A percentile compares a stretch with the other conserved stretches of the same genome.
phyloP scores from a whole-genome alignment of 768 basidiomycete genomes.

The Strobilomyces echinocephalus region DNA sequence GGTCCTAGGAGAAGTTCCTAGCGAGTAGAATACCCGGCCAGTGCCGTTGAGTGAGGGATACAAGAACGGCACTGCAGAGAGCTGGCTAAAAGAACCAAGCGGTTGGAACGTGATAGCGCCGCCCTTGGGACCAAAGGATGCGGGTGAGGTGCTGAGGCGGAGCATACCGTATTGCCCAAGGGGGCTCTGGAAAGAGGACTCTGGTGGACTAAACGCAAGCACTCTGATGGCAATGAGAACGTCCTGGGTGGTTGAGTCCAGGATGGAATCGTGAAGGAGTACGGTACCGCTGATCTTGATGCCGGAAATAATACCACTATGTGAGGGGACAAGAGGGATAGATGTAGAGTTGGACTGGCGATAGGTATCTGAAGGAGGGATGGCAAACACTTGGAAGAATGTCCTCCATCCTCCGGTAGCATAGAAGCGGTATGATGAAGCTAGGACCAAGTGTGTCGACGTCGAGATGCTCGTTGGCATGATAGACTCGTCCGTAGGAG shows the following conservation, averaged over 20 bases:
- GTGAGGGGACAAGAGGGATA: constrained; percentile 5
- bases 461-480: constrained; percentile 11
- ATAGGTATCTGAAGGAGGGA: constrained; percentile 2
- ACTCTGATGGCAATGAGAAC: constrained; percentile 7
- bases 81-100: not conserved
- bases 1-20: too few relatives aligned
- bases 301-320: constrained; percentile 5
- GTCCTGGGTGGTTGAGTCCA: constrained; percentile 8
- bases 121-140: not conserved
- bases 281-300: not conserved
- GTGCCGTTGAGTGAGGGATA: constrained; percentile 13
- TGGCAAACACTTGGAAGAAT: constrained; percentile 7
- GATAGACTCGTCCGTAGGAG: not conserved
- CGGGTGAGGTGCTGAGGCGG: not conserved
- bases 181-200: not conserved
- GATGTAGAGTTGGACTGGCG: not conserved
- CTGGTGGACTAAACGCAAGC: not conserved
- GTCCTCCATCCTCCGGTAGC: constrained; percentile 4
- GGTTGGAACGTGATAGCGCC: constrained; percentile 12
- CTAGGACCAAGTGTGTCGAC: constrained; percentile 18
- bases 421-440: not conserved
- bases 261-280: constrained; percentile 13
- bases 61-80: not conserved
- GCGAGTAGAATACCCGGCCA: constrained; percentile 8
- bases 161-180: constrained; percentile 5